Evolutionary conservation across 106 monocot species (phyloP).

Genomic region (Vanilla planifolia): DNA sequence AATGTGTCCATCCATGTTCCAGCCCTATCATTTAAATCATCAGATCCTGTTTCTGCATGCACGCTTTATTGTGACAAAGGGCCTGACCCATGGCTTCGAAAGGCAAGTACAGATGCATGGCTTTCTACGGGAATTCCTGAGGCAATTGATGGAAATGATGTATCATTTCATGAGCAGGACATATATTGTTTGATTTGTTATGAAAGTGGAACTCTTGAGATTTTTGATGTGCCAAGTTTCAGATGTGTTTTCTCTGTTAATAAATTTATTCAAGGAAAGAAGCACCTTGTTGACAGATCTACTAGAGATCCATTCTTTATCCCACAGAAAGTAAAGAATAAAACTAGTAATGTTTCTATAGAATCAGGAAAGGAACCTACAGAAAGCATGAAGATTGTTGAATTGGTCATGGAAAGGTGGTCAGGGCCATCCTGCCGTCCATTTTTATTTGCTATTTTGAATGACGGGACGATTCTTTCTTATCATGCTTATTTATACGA

Average conservation of each 20-base stretch:
- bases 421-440: conserved; percentile 71
- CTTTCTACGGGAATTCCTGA: conserved; percentile 80
- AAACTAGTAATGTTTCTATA: conserved; percentile 17
- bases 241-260: conserved; percentile 71
- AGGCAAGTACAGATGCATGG: conserved; percentile 96
- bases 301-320: conserved; percentile 18
- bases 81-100: conserved; percentile 83
- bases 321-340: conserved; percentile 14
- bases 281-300: conserved; percentile 57
- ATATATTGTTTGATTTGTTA: conserved; percentile 88
- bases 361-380: conserved; percentile 36
- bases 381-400: conserved; percentile 55
- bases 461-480: conserved; percentile 87
- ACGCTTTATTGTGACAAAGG: conserved; percentile 92
- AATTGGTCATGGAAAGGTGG: conserved; percentile 91
- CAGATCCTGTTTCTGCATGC: conserved; percentile 61
- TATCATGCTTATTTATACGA: conserved; percentile 90
- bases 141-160: conserved; percentile 71
- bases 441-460: conserved; percentile 76
- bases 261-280: conserved; percentile 72
- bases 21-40: conserved; percentile 38
- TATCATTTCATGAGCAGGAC: conserved; percentile 63
- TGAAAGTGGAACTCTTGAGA: conserved; percentile 75
- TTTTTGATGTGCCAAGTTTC: conserved; percentile 83
- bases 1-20: conserved; percentile 59